A percentile compares a stretch with the other conserved stretches of the same genome.
phyloP scores from a whole-genome alignment of 345 rosid species.

The Pistacia integerrima region DNA sequence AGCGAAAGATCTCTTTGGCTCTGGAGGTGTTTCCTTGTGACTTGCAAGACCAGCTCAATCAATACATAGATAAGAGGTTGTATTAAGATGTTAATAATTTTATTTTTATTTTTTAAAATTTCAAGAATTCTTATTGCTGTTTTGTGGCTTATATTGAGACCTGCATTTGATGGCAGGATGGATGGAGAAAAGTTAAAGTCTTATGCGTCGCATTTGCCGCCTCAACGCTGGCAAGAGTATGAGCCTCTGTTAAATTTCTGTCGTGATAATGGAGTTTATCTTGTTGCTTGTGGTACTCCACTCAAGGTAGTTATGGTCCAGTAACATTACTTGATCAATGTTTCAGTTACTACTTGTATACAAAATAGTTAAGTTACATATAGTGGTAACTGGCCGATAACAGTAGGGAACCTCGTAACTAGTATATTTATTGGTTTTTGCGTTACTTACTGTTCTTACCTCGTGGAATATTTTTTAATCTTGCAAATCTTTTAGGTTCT shows the following conservation, averaged over 20 bases:
- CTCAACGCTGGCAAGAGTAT: conserved; percentile 78
- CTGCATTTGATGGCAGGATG: conserved; percentile 52
- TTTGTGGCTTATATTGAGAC: conserved; percentile 15
- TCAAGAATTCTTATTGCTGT: neutral
- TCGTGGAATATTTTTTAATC: neutral
- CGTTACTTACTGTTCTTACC: neutral
- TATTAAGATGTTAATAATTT: conserved; percentile 1
- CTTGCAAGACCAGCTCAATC: conserved; percentile 64
- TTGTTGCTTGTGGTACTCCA: conserved; percentile 91
- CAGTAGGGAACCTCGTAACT: too few relatives aligned
- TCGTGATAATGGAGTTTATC: conserved; percentile 61
- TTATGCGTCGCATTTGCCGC: conserved; percentile 64
- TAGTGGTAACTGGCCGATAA: too few relatives aligned
- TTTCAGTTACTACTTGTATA: too few relatives aligned
- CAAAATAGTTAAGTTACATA: too few relatives aligned
- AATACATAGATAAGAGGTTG: conserved; percentile 63
- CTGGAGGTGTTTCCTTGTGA: conserved; percentile 79
- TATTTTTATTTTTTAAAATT: neutral
- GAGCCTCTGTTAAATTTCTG: conserved; percentile 85
- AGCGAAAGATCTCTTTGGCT: conserved; percentile 63
- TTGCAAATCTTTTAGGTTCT: conserved; percentile 50
- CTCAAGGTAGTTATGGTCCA: conserved; percentile 51
- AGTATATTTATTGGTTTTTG: neutral
- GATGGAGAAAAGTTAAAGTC: conserved; percentile 72
- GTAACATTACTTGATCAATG: too few relatives aligned